phyloP scores from a whole-genome alignment of 1,284 basidiomycete species.

The Naganishia sp. region DNA sequence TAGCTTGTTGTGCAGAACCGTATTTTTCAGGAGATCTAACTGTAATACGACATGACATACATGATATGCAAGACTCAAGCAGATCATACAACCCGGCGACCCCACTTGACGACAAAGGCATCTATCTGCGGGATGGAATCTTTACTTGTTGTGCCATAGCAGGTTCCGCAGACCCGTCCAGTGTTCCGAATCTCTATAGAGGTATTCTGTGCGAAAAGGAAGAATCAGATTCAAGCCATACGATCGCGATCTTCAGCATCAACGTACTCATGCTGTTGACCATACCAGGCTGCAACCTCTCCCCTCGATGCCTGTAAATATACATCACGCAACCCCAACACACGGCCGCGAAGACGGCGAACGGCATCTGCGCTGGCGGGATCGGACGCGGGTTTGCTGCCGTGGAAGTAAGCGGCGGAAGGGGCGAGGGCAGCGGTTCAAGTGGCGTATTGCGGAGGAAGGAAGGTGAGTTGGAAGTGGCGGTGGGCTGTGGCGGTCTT shows the following conservation, averaged over 20 bases:
- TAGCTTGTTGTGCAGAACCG: too few relatives aligned
- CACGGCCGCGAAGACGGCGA: constrained; percentile 83
- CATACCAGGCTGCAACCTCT: constrained; percentile 92
- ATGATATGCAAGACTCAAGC: too few relatives aligned
- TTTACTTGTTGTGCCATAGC: constrained; percentile 74
- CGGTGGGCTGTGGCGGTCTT: constrained; percentile 19
- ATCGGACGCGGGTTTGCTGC: constrained; percentile 62
- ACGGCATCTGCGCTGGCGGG: constrained; percentile 77
- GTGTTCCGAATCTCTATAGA: constrained; percentile 75
- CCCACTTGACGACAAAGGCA: too few relatives aligned
- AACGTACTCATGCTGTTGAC: constrained; percentile 57
- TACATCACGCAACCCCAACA: constrained; percentile 98
- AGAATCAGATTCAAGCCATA: background rate
- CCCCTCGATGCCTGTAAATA: constrained; percentile 80
- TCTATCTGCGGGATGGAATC: too few relatives aligned
- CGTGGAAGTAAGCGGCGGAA: constrained; percentile 45
- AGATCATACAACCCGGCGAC: too few relatives aligned
- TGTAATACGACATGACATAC: too few relatives aligned
- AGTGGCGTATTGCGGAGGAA: constrained; percentile 45
- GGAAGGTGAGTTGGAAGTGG: constrained; percentile 36
- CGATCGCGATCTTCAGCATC: constrained; percentile 58
- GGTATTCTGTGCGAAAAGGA: constrained; percentile 56
- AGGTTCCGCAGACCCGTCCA: constrained; percentile 71
- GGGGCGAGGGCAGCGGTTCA: constrained; percentile 45
- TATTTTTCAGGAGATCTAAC: too few relatives aligned